These are phyloP conservation scores for Phalaenopsis aphrodite DNA, from an alignment of 106 monocot species.

Conservation along the genomic window DNA sequence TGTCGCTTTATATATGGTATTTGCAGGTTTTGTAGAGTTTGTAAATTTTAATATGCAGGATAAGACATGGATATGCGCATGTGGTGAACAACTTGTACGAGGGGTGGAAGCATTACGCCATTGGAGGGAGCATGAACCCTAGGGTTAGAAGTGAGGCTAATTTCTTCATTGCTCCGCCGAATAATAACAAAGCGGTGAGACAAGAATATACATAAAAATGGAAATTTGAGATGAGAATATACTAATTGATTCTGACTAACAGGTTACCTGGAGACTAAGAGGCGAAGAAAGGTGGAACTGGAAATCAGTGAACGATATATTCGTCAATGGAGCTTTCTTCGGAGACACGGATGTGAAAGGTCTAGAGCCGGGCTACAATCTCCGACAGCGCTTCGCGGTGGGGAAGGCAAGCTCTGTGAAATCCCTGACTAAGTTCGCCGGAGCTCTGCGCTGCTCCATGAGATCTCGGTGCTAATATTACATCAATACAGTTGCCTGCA, in stretches of 20 bases:
- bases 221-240: not conserved
- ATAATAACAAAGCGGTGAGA: conserved; percentile 37
- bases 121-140: conserved; percentile 78
- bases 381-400: conserved; percentile 33
- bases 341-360: conserved; percentile 14
- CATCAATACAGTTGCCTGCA: not conserved
- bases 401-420: conserved; percentile 16
- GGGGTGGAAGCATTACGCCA: conserved; percentile 71
- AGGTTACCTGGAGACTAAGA: conserved; percentile 36
- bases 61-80: conserved; percentile 73
- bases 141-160: conserved; percentile 65
- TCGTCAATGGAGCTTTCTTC: conserved; percentile 66
- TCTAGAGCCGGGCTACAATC: conserved; percentile 29
- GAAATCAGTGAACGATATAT: conserved; percentile 55
- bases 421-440: conserved; percentile 41
- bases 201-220: not conserved
- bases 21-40: no score
- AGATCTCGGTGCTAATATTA: conserved; percentile 35
- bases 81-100: conserved; percentile 83
- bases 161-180: conserved; percentile 36
- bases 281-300: conserved; percentile 26
- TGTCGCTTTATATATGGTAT: no score
- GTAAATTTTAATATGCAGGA: conserved; percentile 1
- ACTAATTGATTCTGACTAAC: not conserved
- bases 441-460: conserved; percentile 42